A percentile compares a stretch with the other conserved stretches of the same genome.
Conservation (phyloP, 2,329 filamentous ascomycete genomes). For the Aspergillus glaucus region DNA sequence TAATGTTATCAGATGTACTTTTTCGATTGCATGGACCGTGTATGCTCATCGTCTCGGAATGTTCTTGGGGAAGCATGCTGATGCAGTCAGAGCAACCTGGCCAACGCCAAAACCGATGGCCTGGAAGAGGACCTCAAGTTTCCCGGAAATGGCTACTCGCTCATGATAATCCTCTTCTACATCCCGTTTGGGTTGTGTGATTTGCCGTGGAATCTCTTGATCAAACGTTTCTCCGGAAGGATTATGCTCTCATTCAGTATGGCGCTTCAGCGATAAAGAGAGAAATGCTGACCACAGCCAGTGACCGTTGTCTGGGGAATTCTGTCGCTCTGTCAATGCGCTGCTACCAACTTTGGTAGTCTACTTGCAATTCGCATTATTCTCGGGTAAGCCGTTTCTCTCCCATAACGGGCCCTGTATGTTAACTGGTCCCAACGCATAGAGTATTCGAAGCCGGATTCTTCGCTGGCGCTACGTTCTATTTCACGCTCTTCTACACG, state of each 20-base stretch:
- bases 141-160: conserved; percentile 30
- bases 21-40: conserved; percentile 29
- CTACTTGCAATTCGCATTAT: conserved; percentile 45
- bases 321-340: conserved; percentile 42
- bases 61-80: conserved; percentile 6
- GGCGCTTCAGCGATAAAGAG: not conserved
- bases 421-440: not conserved
- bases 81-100: conserved; percentile 37
- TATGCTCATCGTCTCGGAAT: conserved; percentile 4
- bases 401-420: no score
- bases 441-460: conserved; percentile 47
- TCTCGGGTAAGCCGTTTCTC: conserved; percentile 16
- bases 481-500: conserved; percentile 45
- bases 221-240: conserved; percentile 38
- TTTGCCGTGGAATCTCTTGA: conserved; percentile 39
- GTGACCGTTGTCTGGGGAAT: conserved; percentile 25
- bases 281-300: conserved; percentile 18
- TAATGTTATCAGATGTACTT: conserved; percentile 29
- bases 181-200: conserved; percentile 47
- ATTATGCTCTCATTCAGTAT: conserved; percentile 33
- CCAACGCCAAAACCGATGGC: conserved; percentile 44
- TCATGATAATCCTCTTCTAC: conserved; percentile 44
- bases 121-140: conserved; percentile 35
- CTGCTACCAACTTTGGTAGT: conserved; percentile 43
- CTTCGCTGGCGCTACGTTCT: conserved; percentile 51